Evolutionary conservation across 306 rosid genomes (phyloP).

Genomic region (Acacia confusa): DNA sequence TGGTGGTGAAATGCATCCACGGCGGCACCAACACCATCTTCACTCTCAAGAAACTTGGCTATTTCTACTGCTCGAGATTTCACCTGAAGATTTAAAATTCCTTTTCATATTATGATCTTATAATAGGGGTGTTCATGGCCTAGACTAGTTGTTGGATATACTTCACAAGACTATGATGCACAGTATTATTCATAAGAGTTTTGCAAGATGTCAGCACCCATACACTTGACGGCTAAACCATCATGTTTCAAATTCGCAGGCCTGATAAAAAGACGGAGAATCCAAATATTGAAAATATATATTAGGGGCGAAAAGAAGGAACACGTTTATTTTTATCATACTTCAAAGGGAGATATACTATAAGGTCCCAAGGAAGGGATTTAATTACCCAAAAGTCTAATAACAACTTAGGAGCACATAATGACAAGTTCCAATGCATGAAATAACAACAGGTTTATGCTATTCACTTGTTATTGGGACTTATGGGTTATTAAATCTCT

Average conservation of each 20-base stretch:
- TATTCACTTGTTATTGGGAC: too few relatives aligned
- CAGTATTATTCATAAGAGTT: neutral
- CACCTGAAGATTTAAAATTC: conserved; percentile 48
- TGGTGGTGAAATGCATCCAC: conserved; percentile 91
- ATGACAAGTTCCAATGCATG: too few relatives aligned
- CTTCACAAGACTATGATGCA: neutral
- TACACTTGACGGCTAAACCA: neutral
- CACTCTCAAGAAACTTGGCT: conserved; percentile 77
- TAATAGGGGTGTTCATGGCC: neutral
- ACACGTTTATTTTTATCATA: neutral
- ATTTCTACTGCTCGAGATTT: conserved; percentile 68
- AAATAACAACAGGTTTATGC: too few relatives aligned
- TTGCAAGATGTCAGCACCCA: neutral
- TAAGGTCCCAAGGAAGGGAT: too few relatives aligned
- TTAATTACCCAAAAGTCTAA: too few relatives aligned
- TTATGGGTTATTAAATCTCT: too few relatives aligned
- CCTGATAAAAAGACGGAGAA: neutral
- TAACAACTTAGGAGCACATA: too few relatives aligned
- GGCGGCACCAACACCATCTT: conserved; percentile 93
- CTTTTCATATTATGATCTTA: conserved; percentile 11
- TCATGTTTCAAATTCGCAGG: neutral
- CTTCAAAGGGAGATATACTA: neutral
- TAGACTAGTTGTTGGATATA: neutral
- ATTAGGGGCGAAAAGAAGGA: neutral
- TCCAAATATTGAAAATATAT: neutral